Conservation (phyloP, 306 rosid genomes). For the Casuarina cunninghamiana region DNA sequence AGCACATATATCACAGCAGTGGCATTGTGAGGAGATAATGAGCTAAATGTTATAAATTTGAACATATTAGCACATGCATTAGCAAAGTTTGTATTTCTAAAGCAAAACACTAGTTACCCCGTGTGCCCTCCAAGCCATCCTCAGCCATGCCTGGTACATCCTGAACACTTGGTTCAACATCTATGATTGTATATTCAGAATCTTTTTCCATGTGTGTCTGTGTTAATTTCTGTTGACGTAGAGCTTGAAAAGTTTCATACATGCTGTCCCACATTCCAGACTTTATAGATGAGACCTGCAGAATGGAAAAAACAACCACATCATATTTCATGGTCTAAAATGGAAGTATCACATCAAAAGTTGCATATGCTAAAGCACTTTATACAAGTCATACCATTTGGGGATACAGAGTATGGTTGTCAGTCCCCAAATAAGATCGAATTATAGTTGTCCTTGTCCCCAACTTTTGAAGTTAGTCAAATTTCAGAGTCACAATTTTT, state of each 20-base stretch:
- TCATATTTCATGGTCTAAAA: background rate
- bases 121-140: slow-evolving; percentile 23
- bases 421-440: background rate
- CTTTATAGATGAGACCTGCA: slow-evolving; percentile 74
- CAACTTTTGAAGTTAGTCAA: background rate
- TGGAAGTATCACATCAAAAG: background rate
- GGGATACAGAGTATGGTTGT: background rate
- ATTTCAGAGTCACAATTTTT: background rate
- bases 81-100: background rate
- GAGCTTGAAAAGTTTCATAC: slow-evolving; percentile 69
- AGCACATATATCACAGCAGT: background rate
- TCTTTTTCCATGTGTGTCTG: slow-evolving; percentile 37
- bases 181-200: slow-evolving; percentile 54
- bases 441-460: background rate
- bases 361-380: background rate
- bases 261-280: slow-evolving; percentile 86
- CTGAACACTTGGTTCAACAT: slow-evolving; percentile 61
- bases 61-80: background rate
- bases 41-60: no score
- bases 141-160: slow-evolving; percentile 24
- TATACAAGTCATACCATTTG: no score
- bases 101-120: slow-evolving; percentile 47
- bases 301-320: slow-evolving; percentile 4
- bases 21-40: background rate
- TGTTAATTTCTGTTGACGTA: slow-evolving; percentile 41